Conservation (phyloP, 78 protist species). For the Cavenderia fasciculata region DNA sequence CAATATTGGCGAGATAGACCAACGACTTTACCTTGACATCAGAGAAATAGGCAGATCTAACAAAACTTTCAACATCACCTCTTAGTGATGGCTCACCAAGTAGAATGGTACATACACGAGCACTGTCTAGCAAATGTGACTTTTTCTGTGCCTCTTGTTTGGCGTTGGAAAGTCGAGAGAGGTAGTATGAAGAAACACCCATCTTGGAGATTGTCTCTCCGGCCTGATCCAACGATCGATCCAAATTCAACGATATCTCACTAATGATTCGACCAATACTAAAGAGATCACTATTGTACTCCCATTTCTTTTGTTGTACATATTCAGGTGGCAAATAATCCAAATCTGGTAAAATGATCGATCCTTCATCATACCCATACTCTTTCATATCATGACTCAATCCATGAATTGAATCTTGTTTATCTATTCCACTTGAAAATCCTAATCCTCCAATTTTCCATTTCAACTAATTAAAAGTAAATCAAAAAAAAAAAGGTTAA, state of each 20-base stretch:
- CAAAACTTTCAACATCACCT: conserved; percentile 49
- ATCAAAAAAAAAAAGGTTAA: too few species aligned
- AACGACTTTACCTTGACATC: conserved; percentile 29
- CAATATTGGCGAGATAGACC: conserved; percentile 27
- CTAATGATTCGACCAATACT: conserved; percentile 40
- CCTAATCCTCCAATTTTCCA: conserved; percentile 78
- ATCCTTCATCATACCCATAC: conserved; percentile 1
- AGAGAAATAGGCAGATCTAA: conserved; percentile 32
- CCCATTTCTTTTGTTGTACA: conserved; percentile 7
- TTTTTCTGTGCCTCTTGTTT: not conserved
- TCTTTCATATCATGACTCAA: conserved; percentile 36
- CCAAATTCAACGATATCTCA: conserved; percentile 13
- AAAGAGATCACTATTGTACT: conserved; percentile 37
- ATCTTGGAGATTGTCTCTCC: conserved; percentile 30
- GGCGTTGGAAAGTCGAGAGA: not conserved
- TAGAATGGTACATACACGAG: conserved; percentile 48
- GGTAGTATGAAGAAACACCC: conserved; percentile 10
- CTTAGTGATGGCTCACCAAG: conserved; percentile 32
- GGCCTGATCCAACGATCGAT: not conserved
- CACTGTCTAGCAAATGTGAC: not conserved
- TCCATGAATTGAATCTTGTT: conserved; percentile 13
- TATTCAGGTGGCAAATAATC: conserved; percentile 59
- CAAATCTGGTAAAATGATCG: conserved; percentile 20
- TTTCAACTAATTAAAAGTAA: too few species aligned
- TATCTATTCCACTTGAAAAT: conserved; percentile 50